Base-by-base conservation (phyloP, 768 basidiomycete genomes). In the Termitomyces sp. region DNA sequence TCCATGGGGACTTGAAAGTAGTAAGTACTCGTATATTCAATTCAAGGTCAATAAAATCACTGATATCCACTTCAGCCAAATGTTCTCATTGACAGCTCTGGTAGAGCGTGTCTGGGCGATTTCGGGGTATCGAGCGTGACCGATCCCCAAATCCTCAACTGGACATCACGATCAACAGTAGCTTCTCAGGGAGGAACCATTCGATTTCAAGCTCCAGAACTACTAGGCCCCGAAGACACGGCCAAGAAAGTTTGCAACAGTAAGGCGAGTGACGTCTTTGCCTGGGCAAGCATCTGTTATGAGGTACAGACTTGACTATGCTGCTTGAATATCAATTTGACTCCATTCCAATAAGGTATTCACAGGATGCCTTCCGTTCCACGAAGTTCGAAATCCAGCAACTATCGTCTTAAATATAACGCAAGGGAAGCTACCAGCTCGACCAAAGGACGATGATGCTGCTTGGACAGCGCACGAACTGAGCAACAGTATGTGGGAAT, bases 91-190 rank as follows among this genome's bases (percentile, higher is more conserved):
- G 60, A 62, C 35, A 13, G 46, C 10, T 56, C 53, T n/a, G 57
- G 61, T 18, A 53, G 60, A n/a, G 69, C 61, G 1, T 64, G 66
- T 33, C 51, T 71, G 2, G 60, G 65, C 1, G 70, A 71, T 50
- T 71, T 71, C 38, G 68, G 70, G 5, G 44, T 69, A 3, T 63
- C 67, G 0, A 52, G 49, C 4, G 57, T 35, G 50, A 23, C n/a
- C 13, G 50, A 47, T 47, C 4, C 33, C 13, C n/a, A 50, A 14
- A 50, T 50, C n/a, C 33, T 50, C 13, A 35, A 14, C 5, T 50
- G 50, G 50, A 35, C 50, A 13, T 23, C 20, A 14, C 50, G 14
- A 33, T 35, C 50, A n/a, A 50, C 50, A 23, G 6, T 35, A 33
- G 50, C 33, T 50, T 35, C 50, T 13, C 35, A 50, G 12, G 50